Evolutionary conservation across 495 filamentous ascomycete species (phyloP).

Genomic region (Aspergillus carlsbadensis): DNA sequence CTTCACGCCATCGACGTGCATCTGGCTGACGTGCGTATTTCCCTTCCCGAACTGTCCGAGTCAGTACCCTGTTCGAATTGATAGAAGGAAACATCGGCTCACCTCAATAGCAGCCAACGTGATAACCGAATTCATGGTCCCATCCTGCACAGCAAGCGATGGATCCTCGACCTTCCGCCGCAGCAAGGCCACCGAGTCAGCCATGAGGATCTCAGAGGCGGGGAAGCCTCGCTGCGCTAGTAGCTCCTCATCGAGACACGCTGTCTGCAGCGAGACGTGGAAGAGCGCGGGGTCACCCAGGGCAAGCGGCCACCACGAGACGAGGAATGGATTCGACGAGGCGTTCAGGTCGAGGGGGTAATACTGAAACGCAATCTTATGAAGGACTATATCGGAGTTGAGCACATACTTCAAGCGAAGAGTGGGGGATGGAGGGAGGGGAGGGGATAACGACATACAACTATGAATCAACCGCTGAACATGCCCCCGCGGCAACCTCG

Average conservation of each 20-base stretch:
- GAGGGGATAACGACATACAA: too few relatives aligned
- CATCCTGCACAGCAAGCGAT: conserved; percentile 49
- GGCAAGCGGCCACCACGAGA: conserved; percentile 55
- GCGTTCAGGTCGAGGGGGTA: conserved; percentile 51
- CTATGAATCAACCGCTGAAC: conserved; percentile 50
- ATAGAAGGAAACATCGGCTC: too few relatives aligned
- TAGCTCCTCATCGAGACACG: conserved; percentile 51
- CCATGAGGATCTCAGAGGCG: conserved; percentile 50
- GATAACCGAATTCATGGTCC: conserved; percentile 54
- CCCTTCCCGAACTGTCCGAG: conserved; percentile 46
- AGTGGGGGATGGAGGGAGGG: too few relatives aligned
- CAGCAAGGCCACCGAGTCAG: conserved; percentile 47
- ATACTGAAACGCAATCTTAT: conserved; percentile 54
- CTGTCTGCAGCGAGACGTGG: conserved; percentile 53
- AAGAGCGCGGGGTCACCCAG: conserved; percentile 52
- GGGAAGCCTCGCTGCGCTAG: conserved; percentile 46
- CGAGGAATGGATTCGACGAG: conserved; percentile 49
- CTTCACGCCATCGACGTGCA: conserved; percentile 53
- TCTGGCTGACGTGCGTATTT: conserved; percentile 38
- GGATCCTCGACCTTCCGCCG: conserved; percentile 42
- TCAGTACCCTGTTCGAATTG: too few relatives aligned
- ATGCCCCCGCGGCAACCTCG: conserved; percentile 42
- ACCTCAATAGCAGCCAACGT: conserved; percentile 54
- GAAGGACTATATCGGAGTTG: conserved; percentile 37
- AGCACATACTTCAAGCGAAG: too few relatives aligned